These are phyloP conservation scores for Blumeriella jaapii DNA, from an alignment of 2,329 filamentous ascomycete genomes.

Conservation along the genomic window DNA sequence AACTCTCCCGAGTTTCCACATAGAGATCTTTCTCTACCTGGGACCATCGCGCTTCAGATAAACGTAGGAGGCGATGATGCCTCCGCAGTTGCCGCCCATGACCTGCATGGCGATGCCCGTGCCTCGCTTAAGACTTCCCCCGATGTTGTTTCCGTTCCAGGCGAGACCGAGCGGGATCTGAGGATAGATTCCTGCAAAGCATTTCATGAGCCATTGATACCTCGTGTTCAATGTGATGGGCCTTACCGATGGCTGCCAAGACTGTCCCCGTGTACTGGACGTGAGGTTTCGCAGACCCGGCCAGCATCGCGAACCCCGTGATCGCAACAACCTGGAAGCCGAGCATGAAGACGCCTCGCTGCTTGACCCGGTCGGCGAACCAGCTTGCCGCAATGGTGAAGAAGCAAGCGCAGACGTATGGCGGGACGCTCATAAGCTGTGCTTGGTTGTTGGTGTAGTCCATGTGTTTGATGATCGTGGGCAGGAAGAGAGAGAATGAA, in stretches of 20 bases:
- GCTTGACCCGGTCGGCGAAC: conserved; percentile 40
- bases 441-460: conserved; percentile 39
- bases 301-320: conserved; percentile 13
- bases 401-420: conserved; percentile 54
- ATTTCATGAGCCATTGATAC: background rate
- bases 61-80: conserved; percentile 12
- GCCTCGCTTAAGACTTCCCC: conserved; percentile 42
- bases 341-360: conserved; percentile 40
- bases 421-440: conserved; percentile 34
- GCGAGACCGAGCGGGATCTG: conserved; percentile 34
- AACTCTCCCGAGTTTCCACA: too few relatives aligned
- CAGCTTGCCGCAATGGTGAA: conserved; percentile 42
- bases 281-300: conserved; percentile 2
- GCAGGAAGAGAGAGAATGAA: conserved; percentile 27
- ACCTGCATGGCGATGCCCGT: conserved; percentile 55
- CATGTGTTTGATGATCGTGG: conserved; percentile 33
- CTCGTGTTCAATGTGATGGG: background rate
- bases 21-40: background rate
- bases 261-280: conserved; percentile 32
- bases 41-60: conserved; percentile 8
- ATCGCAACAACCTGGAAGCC: conserved; percentile 34
- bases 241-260: conserved; percentile 26
- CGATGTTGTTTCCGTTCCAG: conserved; percentile 46
- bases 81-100: conserved; percentile 21
- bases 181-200: conserved; percentile 31